Evolutionary conservation across 441 rosid genomes (phyloP), one percentile per base, ranked within the genome.

Genomic region (Pelargonium citronellum): DNA sequence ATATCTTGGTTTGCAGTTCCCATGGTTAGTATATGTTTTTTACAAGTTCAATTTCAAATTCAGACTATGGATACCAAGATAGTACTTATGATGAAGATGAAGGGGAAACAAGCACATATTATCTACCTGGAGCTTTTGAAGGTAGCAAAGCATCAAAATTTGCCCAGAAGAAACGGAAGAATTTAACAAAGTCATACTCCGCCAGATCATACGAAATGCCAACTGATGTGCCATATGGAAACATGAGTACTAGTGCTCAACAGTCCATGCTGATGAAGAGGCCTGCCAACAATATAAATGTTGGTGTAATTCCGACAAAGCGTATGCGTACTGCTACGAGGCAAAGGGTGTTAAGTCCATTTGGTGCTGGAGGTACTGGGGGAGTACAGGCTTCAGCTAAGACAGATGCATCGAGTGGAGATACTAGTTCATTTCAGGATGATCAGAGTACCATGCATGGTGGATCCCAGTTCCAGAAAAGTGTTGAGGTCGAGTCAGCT

Each of bases 351-450:
- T 70, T 74, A 65, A 81, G 84, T 83, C 91, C 95, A 70, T 86
- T 86, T 74, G 73, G 81, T 79, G 77, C 82, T 81, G 90, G 88
- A 72, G 79, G 78, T 78, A 55, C 81, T 80, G 91, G 85, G 73
- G 79, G 55, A 62, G 67, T 85, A 67, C 90, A 69, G 77, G 80
- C 78, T 72, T 83, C 90, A 6, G 72, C 80, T 3, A 93, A 83
- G 82, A 87, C 94, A 34, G 98, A 91, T 81, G 96, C 89, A 58
- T 96, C 99, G 67, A 96, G 99, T 83, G 99, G 93, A 74, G 99
- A 96, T 79, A 89, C 97, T 68, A 87, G 74, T 85, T 96, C 96
- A 75, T 89, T 85, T 83, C 99, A 93, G 87, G 98, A 96, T 80
- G 98, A 93, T 71, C 89, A 84, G 83, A 89, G 94, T 84, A 84